Evolutionary conservation across 163 green algal genomes (phyloP).

Genomic region (Prototheca wickerhamii): DNA sequence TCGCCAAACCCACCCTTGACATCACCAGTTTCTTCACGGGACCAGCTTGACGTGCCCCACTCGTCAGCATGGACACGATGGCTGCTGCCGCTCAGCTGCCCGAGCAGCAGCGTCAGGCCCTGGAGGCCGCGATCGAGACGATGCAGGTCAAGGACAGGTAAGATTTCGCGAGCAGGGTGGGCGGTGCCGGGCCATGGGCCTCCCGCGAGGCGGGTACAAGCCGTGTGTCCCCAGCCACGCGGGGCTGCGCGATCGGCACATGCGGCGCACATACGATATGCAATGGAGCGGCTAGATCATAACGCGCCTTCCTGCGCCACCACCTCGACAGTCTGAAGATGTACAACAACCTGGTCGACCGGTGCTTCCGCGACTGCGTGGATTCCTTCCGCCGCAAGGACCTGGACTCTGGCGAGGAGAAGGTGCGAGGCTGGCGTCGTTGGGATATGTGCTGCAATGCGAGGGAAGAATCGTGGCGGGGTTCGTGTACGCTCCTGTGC

Average conservation of each 20-base stretch:
- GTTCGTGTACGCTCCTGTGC: too few species aligned
- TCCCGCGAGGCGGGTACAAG: not conserved
- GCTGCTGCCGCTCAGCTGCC: too few species aligned
- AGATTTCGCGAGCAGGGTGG: not conserved
- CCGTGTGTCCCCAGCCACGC: not conserved
- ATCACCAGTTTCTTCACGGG: too few species aligned
- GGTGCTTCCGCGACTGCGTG: slow-evolving; percentile 92
- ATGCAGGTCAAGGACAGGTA: not conserved
- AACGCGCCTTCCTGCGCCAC: not conserved
- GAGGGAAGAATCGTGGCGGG: too few species aligned
- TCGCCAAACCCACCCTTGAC: too few species aligned
- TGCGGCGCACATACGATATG: too few species aligned
- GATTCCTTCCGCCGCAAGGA: slow-evolving; percentile 88
- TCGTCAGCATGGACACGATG: too few species aligned
- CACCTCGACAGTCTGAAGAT: slow-evolving; percentile 71
- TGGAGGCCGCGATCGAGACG: too few species aligned
- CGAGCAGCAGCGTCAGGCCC: too few species aligned
- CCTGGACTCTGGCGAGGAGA: slow-evolving; percentile 85
- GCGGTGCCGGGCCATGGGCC: not conserved
- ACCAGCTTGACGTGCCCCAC: too few species aligned
- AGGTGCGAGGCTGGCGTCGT: slow-evolving; percentile 51
- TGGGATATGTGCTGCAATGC: not conserved
- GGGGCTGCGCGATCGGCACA: too few species aligned
- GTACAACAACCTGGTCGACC: slow-evolving; percentile 95
- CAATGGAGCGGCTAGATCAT: too few species aligned